phyloP scores from a whole-genome alignment of 164 flowering plant genomes.

The Paratinospora sagittata region DNA sequence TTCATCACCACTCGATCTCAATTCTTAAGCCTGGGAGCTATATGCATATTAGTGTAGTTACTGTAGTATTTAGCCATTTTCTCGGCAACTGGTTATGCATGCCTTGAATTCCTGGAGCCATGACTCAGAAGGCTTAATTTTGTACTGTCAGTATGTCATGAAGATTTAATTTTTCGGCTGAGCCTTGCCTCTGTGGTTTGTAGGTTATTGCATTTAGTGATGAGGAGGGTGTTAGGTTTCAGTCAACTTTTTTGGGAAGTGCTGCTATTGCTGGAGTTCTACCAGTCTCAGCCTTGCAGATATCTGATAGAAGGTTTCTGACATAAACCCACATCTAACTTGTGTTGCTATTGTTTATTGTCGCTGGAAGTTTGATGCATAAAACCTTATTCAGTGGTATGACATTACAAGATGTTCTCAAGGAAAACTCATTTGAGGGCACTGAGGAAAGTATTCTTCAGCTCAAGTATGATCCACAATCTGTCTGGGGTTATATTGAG shows the following conservation, averaged over 20 bases:
- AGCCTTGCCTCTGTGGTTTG: constrained; percentile 8
- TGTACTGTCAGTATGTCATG: no score
- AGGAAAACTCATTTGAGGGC: constrained; percentile 43
- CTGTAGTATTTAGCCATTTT: no score
- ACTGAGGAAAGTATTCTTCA: constrained; percentile 53
- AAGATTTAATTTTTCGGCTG: neutral
- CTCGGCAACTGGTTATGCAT: no score
- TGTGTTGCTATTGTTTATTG: neutral
- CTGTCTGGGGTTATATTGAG: constrained; percentile 93
- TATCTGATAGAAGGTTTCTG: constrained; percentile 77
- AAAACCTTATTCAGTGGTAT: constrained; percentile 53
- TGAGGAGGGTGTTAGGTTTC: constrained; percentile 97
- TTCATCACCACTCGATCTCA: no score
- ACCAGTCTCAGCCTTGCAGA: constrained; percentile 57
- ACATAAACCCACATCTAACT: constrained; percentile 3
- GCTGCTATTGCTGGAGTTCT: constrained; percentile 84
- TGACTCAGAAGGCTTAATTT: no score
- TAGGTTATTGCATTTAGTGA: constrained; percentile 98
- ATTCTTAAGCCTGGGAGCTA: neutral
- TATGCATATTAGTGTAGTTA: no score
- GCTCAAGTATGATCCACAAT: constrained; percentile 68
- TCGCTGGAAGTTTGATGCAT: constrained; percentile 20
- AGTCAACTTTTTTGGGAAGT: constrained; percentile 90
- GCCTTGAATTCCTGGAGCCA: no score
- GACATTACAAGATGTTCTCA: constrained; percentile 69